A percentile compares a stretch with the other conserved stretches of the same genome.
phyloP scores from a whole-genome alignment of 345 rosid species.

The Populus deltoides region DNA sequence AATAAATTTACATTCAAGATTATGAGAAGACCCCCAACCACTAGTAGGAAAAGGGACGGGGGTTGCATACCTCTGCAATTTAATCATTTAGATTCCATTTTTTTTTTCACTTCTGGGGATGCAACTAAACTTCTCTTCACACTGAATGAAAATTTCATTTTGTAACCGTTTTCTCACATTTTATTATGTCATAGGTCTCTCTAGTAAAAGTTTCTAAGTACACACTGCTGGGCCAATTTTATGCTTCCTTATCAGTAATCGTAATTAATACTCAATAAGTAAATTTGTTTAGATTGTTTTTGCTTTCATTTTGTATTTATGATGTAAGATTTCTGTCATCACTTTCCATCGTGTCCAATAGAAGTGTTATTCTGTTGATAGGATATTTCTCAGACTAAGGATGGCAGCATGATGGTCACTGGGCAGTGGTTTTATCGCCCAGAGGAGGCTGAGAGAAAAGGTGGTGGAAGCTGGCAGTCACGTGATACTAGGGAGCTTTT shows the following conservation, averaged over 20 bases:
- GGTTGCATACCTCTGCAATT: neutral
- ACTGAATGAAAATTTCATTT: neutral
- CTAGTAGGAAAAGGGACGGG: neutral
- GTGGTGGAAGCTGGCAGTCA: constrained; percentile 91
- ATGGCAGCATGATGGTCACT: constrained; percentile 67
- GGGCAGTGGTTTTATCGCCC: constrained; percentile 99
- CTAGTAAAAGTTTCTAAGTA: neutral
- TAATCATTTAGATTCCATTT: neutral
- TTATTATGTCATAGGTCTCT: neutral
- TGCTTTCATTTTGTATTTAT: neutral
- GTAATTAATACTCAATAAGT: neutral
- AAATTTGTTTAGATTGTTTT: neutral
- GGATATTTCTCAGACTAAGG: constrained; percentile 71
- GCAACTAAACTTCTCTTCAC: neutral
- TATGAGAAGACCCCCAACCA: neutral
- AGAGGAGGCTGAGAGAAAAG: constrained; percentile 90
- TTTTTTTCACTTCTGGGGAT: neutral
- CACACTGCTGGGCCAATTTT: neutral
- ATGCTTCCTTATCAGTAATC: too few relatives aligned
- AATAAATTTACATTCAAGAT: neutral
- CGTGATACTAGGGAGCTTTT: constrained; percentile 83
- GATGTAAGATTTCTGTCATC: neutral
- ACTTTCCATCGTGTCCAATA: neutral
- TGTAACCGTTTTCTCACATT: neutral
- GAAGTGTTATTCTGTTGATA: constrained; percentile 25